Conservation (phyloP, 1,284 basidiomycete genomes). For the Puccinia horiana region DNA sequence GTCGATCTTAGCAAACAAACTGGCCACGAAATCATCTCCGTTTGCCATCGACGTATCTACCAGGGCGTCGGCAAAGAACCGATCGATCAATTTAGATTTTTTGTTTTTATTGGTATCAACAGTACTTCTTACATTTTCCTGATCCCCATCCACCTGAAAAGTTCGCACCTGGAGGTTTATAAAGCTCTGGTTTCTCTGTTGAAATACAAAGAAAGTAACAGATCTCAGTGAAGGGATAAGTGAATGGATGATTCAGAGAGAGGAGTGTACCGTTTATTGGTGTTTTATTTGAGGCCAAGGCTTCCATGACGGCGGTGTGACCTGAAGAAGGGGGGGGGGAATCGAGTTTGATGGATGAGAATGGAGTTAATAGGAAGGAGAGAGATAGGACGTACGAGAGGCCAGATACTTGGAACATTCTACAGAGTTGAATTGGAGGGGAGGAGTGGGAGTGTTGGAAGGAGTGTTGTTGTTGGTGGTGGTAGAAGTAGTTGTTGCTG, state of each 20-base stretch:
- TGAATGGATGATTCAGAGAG: neutral
- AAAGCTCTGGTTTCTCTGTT: conserved; percentile 30
- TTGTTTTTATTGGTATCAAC: neutral
- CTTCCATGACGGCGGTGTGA: conserved; percentile 24
- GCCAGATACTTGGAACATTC: conserved; percentile 23
- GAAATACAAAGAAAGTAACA: neutral
- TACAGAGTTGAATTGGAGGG: conserved; percentile 4
- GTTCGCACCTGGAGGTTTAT: conserved; percentile 20
- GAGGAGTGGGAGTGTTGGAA: neutral
- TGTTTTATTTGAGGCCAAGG: conserved; percentile 11
- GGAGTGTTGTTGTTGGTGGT: neutral
- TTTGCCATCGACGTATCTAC: conserved; percentile 36
- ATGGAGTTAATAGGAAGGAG: no score
- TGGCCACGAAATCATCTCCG: conserved; percentile 30
- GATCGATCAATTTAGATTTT: neutral
- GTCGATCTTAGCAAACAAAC: conserved; percentile 27
- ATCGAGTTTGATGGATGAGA: neutral
- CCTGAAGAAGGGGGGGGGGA: neutral
- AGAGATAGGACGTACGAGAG: neutral
- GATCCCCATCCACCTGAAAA: conserved; percentile 12
- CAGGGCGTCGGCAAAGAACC: neutral
- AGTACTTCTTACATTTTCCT: conserved; percentile 9
- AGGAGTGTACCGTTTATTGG: neutral
- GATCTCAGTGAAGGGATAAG: neutral
- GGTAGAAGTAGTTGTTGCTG: neutral